phyloP scores from a whole-genome alignment of 2,329 filamentous ascomycete genomes.

The Didymella pinodella region DNA sequence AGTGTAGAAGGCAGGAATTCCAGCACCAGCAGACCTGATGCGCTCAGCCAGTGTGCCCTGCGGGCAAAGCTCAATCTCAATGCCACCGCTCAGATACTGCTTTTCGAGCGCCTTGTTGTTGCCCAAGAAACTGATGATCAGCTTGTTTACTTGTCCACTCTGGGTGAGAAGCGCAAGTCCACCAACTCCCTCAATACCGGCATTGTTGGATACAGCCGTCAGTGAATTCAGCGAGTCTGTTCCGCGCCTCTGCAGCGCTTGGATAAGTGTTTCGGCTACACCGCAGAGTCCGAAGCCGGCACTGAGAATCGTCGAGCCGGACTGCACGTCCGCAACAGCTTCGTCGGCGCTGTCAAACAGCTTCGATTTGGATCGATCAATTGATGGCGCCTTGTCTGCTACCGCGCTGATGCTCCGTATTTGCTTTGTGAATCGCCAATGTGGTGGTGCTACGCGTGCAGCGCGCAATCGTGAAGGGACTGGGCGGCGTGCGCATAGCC shows the following conservation, averaged over 20 bases:
- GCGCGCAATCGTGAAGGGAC: constrained; percentile 41
- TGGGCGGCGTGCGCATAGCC: constrained; percentile 37
- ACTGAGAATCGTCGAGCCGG: constrained; percentile 49
- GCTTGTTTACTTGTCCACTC: constrained; percentile 73
- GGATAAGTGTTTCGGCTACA: constrained; percentile 50
- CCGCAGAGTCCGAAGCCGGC: constrained; percentile 52
- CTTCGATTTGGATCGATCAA: constrained; percentile 49
- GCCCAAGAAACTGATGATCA: constrained; percentile 80
- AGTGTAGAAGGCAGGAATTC: constrained; percentile 83
- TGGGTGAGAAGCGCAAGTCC: constrained; percentile 74
- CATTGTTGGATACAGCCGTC: constrained; percentile 83
- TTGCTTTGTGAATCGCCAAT: constrained; percentile 37
- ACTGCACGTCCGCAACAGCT: constrained; percentile 49
- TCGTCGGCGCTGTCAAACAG: constrained; percentile 49
- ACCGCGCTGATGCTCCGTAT: constrained; percentile 36
- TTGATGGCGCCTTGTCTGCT: constrained; percentile 35
- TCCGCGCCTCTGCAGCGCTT: constrained; percentile 46
- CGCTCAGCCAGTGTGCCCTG: constrained; percentile 78
- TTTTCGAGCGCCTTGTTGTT: constrained; percentile 79
- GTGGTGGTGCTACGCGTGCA: constrained; percentile 27
- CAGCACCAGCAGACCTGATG: constrained; percentile 75
- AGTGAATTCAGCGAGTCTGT: constrained; percentile 54
- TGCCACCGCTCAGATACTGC: constrained; percentile 74
- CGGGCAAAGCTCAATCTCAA: constrained; percentile 78
- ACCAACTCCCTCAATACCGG: constrained; percentile 70